Evolutionary conservation across 495 filamentous ascomycete species (phyloP), one percentile per base, ranked within the genome.

Genomic region (Aspergillus asperescens): DNA sequence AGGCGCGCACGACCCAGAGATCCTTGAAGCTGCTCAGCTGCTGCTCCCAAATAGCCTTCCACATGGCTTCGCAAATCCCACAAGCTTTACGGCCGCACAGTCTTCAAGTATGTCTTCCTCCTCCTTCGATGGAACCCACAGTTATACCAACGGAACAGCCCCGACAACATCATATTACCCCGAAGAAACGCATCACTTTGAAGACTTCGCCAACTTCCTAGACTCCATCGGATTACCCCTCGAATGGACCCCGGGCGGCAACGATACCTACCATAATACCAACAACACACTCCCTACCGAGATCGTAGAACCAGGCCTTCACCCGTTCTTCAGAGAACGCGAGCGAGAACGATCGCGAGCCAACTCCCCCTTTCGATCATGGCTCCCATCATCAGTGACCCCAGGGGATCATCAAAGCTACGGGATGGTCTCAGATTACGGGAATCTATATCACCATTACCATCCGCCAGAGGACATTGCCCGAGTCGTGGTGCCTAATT

Each of bases 21-120:
- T 73, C 58, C 60, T 73, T 2, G 66, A 73, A 47, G 70, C 70
- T 19, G 70, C 70, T 8, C 70, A 73, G 40, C 55, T 73, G 22
- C 63, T 73, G 24, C 62, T 73, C 25, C 70, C 70, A 1, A 65
- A 65, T 5, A 62, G 66, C 23, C 59, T 71, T 20, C 65, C 68
- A 1, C 66, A 65, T 35, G 32, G 32, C n/a, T 4, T 13, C 61
- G 61, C 38, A 68, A 67, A 50, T 63, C 61, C 35, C 60, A 63
- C 38, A 47, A n/a, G n/a, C n/a, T n/a, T n/a, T n/a, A n/a, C n/a
- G n/a, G 16, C 67, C 50, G 41, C 40, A 10, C 40, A 51, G 18
- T 42, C 56, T 4, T 55, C 56, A 29, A 48, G 61, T 63, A 58
- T 10, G 39, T 35, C 20, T 41, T n/a, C 31, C 13, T 12, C 15